A percentile compares a stretch with the other conserved stretches of the same genome.
Evolutionary conservation across 192 early-diverging fungal genomes (phyloP).

Genomic region (Rhizoclosmatium sp.): DNA sequence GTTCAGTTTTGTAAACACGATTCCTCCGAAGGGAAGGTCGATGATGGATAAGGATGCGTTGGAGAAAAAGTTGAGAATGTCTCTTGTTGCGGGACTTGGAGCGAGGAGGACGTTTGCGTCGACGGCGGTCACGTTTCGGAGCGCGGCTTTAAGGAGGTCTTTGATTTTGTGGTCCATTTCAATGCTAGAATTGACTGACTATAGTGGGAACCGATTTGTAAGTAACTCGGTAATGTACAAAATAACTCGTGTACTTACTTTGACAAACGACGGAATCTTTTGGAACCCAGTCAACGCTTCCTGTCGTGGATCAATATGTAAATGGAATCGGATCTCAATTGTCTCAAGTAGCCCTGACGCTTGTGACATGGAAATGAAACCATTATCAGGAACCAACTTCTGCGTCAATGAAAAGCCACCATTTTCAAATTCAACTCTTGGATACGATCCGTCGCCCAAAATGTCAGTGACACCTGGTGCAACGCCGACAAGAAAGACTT

Average conservation of each 20-base stretch:
- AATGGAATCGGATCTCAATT: slow-evolving; percentile 12
- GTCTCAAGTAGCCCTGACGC: slow-evolving; percentile 19
- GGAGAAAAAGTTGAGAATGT: slow-evolving; percentile 22
- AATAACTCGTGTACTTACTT: background rate
- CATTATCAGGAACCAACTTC: background rate
- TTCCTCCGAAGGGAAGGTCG: slow-evolving; percentile 64
- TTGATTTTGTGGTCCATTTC: slow-evolving; percentile 54
- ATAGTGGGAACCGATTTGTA: background rate
- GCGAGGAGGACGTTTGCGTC: slow-evolving; percentile 54
- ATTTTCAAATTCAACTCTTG: background rate
- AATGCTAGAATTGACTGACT: slow-evolving; percentile 1
- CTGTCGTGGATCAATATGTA: slow-evolving; percentile 12
- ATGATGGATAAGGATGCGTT: slow-evolving; percentile 46
- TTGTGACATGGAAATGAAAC: slow-evolving; percentile 9
- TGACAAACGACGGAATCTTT: slow-evolving; percentile 15
- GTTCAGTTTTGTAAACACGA: slow-evolving; percentile 63
- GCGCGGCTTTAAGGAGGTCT: background rate
- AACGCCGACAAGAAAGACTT: slow-evolving; percentile 9
- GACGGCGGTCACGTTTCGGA: slow-evolving; percentile 38
- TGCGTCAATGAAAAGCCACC: background rate
- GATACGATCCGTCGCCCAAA: background rate
- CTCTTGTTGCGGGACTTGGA: slow-evolving; percentile 19
- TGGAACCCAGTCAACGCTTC: slow-evolving; percentile 12
- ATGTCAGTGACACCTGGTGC: background rate
- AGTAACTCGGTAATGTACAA: background rate